These are phyloP conservation scores for Draba incana DNA, from an alignment of 345 rosid species.

Conservation along the genomic window DNA sequence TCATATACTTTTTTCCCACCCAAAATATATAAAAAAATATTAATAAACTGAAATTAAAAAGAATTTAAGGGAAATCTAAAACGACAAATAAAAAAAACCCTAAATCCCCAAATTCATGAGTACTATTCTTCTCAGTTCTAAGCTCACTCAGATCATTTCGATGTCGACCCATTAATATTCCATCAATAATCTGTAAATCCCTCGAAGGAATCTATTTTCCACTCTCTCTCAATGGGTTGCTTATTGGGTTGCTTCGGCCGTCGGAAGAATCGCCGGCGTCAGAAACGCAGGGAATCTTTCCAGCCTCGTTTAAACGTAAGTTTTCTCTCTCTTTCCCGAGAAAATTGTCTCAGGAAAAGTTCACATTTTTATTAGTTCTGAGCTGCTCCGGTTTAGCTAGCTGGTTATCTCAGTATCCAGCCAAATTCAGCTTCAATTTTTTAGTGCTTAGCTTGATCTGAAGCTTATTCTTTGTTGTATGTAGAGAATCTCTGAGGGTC, in stretches of 20 bases:
- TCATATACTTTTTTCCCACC: conserved; percentile 43
- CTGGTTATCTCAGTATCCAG: not conserved
- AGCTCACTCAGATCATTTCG: not conserved
- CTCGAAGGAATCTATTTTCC: not conserved
- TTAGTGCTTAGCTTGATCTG: conserved; percentile 8
- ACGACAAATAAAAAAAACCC: conserved; percentile 25
- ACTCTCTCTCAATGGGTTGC: conserved; percentile 71
- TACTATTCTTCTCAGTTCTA: conserved; percentile 5
- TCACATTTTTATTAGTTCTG: not conserved
- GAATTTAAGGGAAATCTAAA: not conserved
- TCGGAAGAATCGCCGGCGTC: conserved; percentile 61
- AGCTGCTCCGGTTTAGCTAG: not conserved
- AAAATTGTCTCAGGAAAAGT: not conserved
- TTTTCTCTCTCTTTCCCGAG: conserved; percentile 3
- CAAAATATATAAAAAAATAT: not conserved
- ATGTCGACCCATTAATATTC: conserved; percentile 40
- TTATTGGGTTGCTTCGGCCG: conserved; percentile 86
- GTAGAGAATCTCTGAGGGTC: conserved; percentile 35
- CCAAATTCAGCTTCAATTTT: not conserved
- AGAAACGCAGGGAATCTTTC: conserved; percentile 53
- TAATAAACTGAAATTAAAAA: conserved; percentile 16
- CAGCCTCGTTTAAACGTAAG: conserved; percentile 60
- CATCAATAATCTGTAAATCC: conserved; percentile 8
- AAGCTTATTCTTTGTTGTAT: not conserved
- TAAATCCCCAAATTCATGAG: conserved; percentile 36